These are phyloP conservation scores for Agrocybe chaxingu DNA, from an alignment of 768 basidiomycete species.

Conservation along the genomic window DNA sequence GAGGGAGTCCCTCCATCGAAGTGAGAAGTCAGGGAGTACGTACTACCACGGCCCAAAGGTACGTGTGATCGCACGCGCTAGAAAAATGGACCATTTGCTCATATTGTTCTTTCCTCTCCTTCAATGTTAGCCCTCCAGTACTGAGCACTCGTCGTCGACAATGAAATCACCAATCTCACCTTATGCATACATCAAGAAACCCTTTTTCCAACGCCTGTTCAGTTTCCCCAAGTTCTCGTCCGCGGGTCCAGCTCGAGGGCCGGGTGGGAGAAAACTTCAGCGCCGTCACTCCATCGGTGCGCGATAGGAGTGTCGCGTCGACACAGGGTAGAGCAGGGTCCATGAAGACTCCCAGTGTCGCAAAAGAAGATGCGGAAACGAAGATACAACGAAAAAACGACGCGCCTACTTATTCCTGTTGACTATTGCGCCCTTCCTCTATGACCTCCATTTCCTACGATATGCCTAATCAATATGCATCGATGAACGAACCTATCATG, in stretches of 20 bases:
- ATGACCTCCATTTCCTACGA: constrained; percentile 4
- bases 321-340: neutral
- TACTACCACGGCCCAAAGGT: constrained; percentile 80
- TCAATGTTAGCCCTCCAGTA: constrained; percentile 31
- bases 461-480: constrained; percentile 10
- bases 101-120: constrained; percentile 11
- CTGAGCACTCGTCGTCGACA: constrained; percentile 55
- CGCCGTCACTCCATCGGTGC: constrained; percentile 42
- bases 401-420: constrained; percentile 13
- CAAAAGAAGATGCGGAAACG: neutral
- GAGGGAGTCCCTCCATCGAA: constrained; percentile 37
- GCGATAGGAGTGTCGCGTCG: constrained; percentile 27
- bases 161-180: constrained; percentile 56
- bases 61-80: constrained; percentile 54
- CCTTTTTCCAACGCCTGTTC: constrained; percentile 62
- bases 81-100: constrained; percentile 4
- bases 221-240: constrained; percentile 46
- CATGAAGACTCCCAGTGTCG: too few species aligned
- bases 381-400: constrained; percentile 3
- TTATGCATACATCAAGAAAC: constrained; percentile 44
- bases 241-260: constrained; percentile 32
- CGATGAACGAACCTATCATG: constrained; percentile 15
- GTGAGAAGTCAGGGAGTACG: constrained; percentile 61
- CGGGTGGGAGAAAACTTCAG: constrained; percentile 36
- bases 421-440: constrained; percentile 12